Conservation (phyloP, 78 protist genomes). For the Bodo saltans region DNA sequence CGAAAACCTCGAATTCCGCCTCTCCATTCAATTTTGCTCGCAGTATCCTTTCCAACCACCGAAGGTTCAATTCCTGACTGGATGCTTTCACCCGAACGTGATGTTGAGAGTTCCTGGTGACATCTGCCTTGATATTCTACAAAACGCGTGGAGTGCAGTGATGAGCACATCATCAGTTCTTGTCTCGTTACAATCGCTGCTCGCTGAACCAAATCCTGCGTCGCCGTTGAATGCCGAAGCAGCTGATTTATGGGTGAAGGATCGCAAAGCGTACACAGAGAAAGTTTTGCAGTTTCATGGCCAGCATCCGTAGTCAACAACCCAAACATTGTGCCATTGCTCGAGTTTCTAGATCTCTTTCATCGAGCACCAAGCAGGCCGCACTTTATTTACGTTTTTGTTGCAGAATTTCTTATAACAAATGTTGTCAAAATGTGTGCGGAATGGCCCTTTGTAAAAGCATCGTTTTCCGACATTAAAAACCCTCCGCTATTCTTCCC, state of each 20-base stretch:
- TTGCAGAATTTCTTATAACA: too few species aligned
- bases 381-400: too few species aligned
- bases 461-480: too few species aligned
- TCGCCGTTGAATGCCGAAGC: slow-evolving; percentile 85
- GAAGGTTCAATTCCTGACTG: slow-evolving; percentile 68
- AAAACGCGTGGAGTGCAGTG: slow-evolving; percentile 89
- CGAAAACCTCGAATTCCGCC: slow-evolving; percentile 65
- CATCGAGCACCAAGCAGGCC: too few species aligned
- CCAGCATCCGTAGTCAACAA: too few species aligned
- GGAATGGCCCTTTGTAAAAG: too few species aligned
- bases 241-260: slow-evolving; percentile 79
- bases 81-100: slow-evolving; percentile 89
- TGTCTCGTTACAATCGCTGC: slow-evolving; percentile 71
- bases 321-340: too few species aligned
- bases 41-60: slow-evolving; percentile 85
- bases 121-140: slow-evolving; percentile 86
- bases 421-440: too few species aligned
- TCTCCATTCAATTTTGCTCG: slow-evolving; percentile 64
- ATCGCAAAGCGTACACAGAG: slow-evolving; percentile 34
- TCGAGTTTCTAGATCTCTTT: too few species aligned
- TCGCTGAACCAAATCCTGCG: slow-evolving; percentile 87
- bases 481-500: too few species aligned
- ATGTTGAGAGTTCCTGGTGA: slow-evolving; percentile 64
- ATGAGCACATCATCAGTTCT: slow-evolving; percentile 70
- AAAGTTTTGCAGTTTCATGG: too few species aligned